These are phyloP conservation scores for Penicillium tannophilum DNA, from an alignment of 495 filamentous ascomycete genomes.

Conservation along the genomic window DNA sequence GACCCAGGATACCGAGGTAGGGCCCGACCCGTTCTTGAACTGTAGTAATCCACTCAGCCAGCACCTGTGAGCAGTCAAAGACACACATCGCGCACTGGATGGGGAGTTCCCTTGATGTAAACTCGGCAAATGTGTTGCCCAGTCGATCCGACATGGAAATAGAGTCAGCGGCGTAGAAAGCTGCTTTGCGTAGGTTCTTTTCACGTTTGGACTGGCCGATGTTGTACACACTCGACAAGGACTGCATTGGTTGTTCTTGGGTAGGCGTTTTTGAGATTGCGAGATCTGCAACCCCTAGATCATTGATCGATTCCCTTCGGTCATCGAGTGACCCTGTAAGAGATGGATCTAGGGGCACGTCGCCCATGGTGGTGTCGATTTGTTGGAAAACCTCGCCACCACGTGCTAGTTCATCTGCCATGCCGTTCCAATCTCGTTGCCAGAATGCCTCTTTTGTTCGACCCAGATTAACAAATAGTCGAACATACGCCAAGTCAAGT, in stretches of 20 bases:
- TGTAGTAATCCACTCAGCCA: slow-evolving; percentile 94
- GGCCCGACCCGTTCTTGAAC: slow-evolving; percentile 92
- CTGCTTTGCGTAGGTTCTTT: slow-evolving; percentile 87
- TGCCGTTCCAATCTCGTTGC: slow-evolving; percentile 89
- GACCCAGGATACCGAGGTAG: slow-evolving; percentile 83
- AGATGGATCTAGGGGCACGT: slow-evolving; percentile 33
- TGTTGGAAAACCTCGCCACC: slow-evolving; percentile 77
- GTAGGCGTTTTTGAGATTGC: slow-evolving; percentile 47
- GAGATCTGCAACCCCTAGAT: slow-evolving; percentile 44
- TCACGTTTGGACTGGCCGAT: slow-evolving; percentile 66
- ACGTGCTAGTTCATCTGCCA: slow-evolving; percentile 86
- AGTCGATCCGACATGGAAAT: slow-evolving; percentile 87
- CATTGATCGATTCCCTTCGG: slow-evolving; percentile 42
- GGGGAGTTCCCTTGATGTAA: slow-evolving; percentile 86
- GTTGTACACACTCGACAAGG: slow-evolving; percentile 36
- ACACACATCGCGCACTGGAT: slow-evolving; percentile 90
- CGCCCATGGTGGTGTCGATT: slow-evolving; percentile 52
- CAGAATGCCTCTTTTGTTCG: slow-evolving; percentile 93
- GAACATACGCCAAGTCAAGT: slow-evolving; percentile 91
- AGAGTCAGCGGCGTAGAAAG: slow-evolving; percentile 92
- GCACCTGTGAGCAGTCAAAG: slow-evolving; percentile 95
- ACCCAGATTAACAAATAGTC: slow-evolving; percentile 89
- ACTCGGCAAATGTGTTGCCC: slow-evolving; percentile 83
- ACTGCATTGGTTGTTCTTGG: slow-evolving; percentile 40
- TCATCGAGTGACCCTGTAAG: slow-evolving; percentile 29